phyloP scores from a whole-genome alignment of 2,329 filamentous ascomycete genomes.

The Colletotrichum tropicicola region DNA sequence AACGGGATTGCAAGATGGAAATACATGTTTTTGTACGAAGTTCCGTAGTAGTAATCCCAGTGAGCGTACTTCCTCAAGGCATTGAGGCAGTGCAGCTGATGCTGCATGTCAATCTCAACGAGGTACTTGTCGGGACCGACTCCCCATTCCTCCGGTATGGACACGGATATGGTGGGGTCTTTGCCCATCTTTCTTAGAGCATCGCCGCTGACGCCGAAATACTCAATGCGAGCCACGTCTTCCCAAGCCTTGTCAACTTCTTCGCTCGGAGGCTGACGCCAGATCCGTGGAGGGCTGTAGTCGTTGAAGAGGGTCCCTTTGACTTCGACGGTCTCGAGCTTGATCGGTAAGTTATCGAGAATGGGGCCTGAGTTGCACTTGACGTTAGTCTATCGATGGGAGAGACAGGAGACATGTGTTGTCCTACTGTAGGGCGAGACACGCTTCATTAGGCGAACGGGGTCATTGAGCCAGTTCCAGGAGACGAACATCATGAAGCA shows the following conservation, averaged over 20 bases:
- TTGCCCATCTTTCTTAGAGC: constrained; percentile 25
- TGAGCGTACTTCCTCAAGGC: constrained; percentile 18
- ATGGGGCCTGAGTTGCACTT: not conserved
- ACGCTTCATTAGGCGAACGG: constrained; percentile 11
- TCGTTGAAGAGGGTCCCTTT: constrained; percentile 28
- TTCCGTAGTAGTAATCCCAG: constrained; percentile 14
- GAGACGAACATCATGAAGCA: constrained; percentile 5
- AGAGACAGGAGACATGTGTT: fast-evolving
- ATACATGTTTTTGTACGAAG: constrained; percentile 12
- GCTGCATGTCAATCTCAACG: constrained; percentile 24
- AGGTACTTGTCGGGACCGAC: constrained; percentile 21
- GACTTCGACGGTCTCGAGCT: constrained; percentile 13
- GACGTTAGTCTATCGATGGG: not conserved
- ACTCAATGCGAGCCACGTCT: constrained; percentile 17
- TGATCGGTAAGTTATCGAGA: constrained; percentile 10
- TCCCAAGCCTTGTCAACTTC: constrained; percentile 36
- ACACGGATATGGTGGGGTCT: constrained; percentile 17
- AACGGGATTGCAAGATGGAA: not conserved
- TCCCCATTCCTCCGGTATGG: constrained; percentile 25
- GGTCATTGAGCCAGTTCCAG: constrained; percentile 17
- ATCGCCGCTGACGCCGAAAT: constrained; percentile 20
- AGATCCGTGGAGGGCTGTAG: constrained; percentile 41
- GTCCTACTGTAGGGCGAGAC: constrained; percentile 26
- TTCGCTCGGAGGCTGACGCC: constrained; percentile 27
- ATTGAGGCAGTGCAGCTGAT: constrained; percentile 24